phyloP scores from a whole-genome alignment of 2,329 filamentous ascomycete genomes.

The Leptographium lundbergii region DNA sequence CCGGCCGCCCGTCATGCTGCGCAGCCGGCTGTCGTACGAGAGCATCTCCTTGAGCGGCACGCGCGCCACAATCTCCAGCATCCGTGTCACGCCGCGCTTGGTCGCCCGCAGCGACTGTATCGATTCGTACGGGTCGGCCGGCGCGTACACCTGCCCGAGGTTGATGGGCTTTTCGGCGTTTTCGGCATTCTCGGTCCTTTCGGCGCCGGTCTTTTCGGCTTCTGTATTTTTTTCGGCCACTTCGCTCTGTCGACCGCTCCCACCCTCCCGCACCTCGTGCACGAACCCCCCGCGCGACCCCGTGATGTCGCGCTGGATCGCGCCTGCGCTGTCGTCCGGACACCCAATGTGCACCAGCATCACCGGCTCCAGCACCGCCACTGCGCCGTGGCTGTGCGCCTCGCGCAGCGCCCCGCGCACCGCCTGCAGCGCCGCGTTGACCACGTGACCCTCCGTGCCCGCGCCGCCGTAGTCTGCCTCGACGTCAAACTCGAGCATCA shows the following conservation, averaged over 20 bases:
- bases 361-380: conserved; percentile 78
- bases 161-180: conserved; percentile 40
- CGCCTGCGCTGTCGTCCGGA: conserved; percentile 68
- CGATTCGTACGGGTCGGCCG: conserved; percentile 66
- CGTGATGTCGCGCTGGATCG: conserved; percentile 70
- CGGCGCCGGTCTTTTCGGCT: conserved; percentile 10
- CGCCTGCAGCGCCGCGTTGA: conserved; percentile 48
- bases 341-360: conserved; percentile 84
- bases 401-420: conserved; percentile 57
- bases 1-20: conserved; percentile 78
- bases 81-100: conserved; percentile 34
- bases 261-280: conserved; percentile 49
- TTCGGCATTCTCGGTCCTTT: conserved; percentile 16
- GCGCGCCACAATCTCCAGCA: conserved; percentile 62
- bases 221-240: too few relatives aligned
- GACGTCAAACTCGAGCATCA: conserved; percentile 58
- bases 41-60: conserved; percentile 96
- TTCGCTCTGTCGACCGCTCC: conserved; percentile 13
- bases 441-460: conserved; percentile 55
- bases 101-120: conserved; percentile 40
- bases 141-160: conserved; percentile 66
- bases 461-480: conserved; percentile 49
- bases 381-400: conserved; percentile 42
- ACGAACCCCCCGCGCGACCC: conserved; percentile 65
- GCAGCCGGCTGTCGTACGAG: conserved; percentile 77